Evolutionary conservation across 352 stramenopile genomes (phyloP).

Genomic region (Lagenidium giganteum): DNA sequence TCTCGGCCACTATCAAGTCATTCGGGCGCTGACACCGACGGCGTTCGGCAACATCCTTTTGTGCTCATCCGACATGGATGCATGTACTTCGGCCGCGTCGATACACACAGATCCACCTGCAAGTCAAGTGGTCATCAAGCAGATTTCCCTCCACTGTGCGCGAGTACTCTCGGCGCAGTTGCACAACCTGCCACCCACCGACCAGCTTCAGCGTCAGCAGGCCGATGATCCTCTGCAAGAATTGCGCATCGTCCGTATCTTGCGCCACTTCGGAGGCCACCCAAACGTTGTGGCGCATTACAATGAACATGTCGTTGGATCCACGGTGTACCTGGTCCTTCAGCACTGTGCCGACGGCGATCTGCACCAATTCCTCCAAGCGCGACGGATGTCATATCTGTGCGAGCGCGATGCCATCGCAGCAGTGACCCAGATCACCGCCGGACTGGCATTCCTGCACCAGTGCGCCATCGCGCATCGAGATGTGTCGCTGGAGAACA

Average conservation of each 20-base stretch:
- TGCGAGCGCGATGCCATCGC: slow-evolving; percentile 7
- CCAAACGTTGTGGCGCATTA: not conserved
- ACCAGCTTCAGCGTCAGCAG: no score
- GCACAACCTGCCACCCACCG: no score
- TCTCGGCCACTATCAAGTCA: no score
- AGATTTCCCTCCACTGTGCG: no score
- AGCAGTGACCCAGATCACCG: slow-evolving; percentile 18
- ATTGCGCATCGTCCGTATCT: not conserved
- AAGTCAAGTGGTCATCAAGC: no score
- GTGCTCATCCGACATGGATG: no score
- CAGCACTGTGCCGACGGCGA: slow-evolving; percentile 8
- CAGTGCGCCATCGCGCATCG: slow-evolving; percentile 21
- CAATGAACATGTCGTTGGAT: not conserved
- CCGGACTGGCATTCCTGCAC: slow-evolving; percentile 23
- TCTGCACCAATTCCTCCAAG: slow-evolving; percentile 1
- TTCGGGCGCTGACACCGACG: no score
- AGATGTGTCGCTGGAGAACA: slow-evolving; percentile 34
- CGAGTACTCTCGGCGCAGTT: no score
- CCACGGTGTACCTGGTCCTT: slow-evolving; percentile 1
- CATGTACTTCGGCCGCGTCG: no score
- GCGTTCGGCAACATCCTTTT: no score
- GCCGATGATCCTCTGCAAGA: no score
- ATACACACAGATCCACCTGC: no score
- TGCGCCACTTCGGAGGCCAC: slow-evolving; percentile 1
- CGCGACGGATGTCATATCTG: not conserved